A percentile compares a stretch with the other conserved stretches of the same genome.
Evolutionary conservation across 1,139 yeast species (phyloP).

Genomic region (Kodamaea arcana): DNA sequence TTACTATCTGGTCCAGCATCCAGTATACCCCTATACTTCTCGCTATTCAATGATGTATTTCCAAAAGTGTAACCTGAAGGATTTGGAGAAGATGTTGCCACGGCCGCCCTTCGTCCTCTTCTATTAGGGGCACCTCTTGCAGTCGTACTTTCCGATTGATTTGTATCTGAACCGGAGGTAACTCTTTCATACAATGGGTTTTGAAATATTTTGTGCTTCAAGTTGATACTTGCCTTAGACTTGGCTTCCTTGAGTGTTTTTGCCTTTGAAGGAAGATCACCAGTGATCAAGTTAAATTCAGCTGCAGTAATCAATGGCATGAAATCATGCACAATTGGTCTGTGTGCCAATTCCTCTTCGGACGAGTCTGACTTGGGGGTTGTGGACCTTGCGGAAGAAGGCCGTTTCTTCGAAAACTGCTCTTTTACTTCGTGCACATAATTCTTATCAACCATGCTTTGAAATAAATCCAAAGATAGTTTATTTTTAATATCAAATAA

Average conservation of each 20-base stretch:
- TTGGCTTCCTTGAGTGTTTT: conserved; percentile 18
- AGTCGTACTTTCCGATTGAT: conserved; percentile 20
- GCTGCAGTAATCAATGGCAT: conserved; percentile 38
- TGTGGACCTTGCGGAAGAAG: conserved; percentile 3
- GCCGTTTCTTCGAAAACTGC: conserved; percentile 10
- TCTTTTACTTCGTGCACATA: conserved; percentile 28
- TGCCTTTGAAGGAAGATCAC: conserved; percentile 30
- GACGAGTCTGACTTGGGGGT: conserved; percentile 1
- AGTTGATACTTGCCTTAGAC: conserved; percentile 11
- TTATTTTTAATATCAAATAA: conserved; percentile 31
- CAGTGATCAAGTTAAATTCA: conserved; percentile 41
- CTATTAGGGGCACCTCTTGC: conserved; percentile 14
- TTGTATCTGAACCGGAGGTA: conserved; percentile 45
- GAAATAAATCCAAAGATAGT: conserved; percentile 34
- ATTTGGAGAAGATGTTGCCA: background rate
- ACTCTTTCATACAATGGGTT: conserved; percentile 36
- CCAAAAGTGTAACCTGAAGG: background rate
- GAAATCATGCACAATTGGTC: conserved; percentile 33
- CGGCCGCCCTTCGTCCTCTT: conserved; percentile 20
- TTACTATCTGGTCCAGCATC: conserved; percentile 16
- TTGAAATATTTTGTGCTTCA: conserved; percentile 41
- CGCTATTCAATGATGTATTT: background rate
- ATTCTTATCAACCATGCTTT: conserved; percentile 29
- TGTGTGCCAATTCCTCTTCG: conserved; percentile 1
- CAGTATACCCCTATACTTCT: conserved; percentile 2